Evolutionary conservation across 768 basidiomycete species (phyloP).

Genomic region (Russula earlei): DNA sequence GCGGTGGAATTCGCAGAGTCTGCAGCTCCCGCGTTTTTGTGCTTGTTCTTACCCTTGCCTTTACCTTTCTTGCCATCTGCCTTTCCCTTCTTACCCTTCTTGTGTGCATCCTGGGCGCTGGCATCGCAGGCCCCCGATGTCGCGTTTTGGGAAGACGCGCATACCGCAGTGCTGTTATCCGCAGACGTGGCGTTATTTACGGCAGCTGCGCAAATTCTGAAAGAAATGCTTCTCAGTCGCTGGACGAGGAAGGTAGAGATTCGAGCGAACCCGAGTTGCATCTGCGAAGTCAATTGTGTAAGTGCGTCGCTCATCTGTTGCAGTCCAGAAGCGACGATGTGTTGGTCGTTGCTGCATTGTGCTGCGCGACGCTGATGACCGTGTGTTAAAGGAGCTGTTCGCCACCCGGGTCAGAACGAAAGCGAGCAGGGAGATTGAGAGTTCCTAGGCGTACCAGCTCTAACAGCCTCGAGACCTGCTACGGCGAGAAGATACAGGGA

Average conservation of each 20-base stretch:
- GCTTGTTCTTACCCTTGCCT: no score
- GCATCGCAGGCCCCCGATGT: no score
- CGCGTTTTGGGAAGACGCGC: no score
- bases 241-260: not conserved
- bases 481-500: conserved; percentile 3
- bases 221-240: not conserved
- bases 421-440: not conserved
- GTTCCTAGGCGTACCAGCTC: not conserved
- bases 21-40: not conserved
- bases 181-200: not conserved
- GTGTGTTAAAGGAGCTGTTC: not conserved
- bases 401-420: not conserved
- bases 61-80: no score
- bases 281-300: not conserved
- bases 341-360: not conserved
- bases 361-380: not conserved
- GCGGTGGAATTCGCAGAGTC: not conserved
- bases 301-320: not conserved
- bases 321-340: not conserved
- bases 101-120: no score
- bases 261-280: not conserved
- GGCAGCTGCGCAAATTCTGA: not conserved
- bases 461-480: not conserved
- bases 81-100: no score
- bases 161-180: no score